These are phyloP conservation scores for Trichoderma asperelloides DNA, from an alignment of 495 filamentous ascomycete genomes.

Conservation along the genomic window DNA sequence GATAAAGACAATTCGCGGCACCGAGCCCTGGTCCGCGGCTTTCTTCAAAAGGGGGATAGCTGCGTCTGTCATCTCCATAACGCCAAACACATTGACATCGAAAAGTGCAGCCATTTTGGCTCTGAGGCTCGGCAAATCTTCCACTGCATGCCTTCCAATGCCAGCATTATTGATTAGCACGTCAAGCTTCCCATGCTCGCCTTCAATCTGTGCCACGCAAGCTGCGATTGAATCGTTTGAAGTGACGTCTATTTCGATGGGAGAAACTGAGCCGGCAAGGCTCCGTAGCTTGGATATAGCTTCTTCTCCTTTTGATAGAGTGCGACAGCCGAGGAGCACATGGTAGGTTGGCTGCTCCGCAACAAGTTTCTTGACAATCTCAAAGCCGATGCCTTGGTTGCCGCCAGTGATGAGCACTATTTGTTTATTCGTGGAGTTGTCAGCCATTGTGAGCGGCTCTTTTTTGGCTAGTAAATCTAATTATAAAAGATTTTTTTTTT, in stretches of 20 bases:
- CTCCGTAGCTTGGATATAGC: conserved; percentile 15
- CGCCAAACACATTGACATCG: conserved; percentile 35
- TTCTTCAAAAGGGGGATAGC: conserved; percentile 37
- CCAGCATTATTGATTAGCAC: conserved; percentile 47
- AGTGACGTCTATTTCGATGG: conserved; percentile 35
- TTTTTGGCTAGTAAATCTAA: background rate
- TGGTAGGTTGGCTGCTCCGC: conserved; percentile 25
- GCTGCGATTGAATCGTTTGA: conserved; percentile 42
- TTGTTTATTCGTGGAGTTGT: conserved; percentile 11
- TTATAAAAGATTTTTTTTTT: too few species aligned
- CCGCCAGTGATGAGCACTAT: conserved; percentile 40
- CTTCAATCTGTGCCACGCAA: conserved; percentile 26
- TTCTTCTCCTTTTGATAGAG: conserved; percentile 15
- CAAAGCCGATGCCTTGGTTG: conserved; percentile 41
- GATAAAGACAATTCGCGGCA: conserved; percentile 35
- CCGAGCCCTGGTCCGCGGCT: conserved; percentile 14
- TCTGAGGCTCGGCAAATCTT: background rate
- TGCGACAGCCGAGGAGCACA: conserved; percentile 28
- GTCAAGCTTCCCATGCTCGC: conserved; percentile 38
- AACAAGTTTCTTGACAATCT: conserved; percentile 30
- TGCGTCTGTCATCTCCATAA: conserved; percentile 29
- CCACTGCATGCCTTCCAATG: conserved; percentile 7
- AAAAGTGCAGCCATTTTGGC: conserved; percentile 17
- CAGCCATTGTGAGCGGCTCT: background rate
- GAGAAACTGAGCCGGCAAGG: conserved; percentile 13